A percentile compares a stretch with the other conserved stretches of the same genome.
phyloP scores from a whole-genome alignment of 306 rosid genomes.

The Castanea sativa region DNA sequence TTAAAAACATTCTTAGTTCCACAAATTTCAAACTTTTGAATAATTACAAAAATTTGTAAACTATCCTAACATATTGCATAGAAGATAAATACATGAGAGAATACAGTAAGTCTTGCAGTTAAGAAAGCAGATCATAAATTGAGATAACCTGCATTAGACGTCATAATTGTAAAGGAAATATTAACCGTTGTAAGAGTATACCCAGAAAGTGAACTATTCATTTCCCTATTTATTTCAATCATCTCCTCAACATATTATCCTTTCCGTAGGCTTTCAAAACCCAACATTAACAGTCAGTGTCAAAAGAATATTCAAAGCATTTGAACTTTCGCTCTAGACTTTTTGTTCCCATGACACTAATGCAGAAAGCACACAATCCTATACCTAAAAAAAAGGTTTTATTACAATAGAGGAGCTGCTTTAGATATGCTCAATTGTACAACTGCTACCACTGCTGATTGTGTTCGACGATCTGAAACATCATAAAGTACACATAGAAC shows the following conservation, averaged over 20 bases:
- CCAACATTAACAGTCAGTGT: conserved; percentile 10
- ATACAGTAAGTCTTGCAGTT: not conserved
- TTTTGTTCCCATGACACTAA: not conserved
- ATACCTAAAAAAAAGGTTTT: no score
- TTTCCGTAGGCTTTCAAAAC: conserved; percentile 9
- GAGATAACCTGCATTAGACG: not conserved
- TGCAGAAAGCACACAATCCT: not conserved
- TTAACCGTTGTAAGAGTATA: conserved; percentile 7
- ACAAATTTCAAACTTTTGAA: conserved; percentile 11
- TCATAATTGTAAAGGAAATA: conserved; percentile 7
- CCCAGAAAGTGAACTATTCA: conserved; percentile 11
- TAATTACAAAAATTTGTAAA: not conserved
- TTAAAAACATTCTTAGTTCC: conserved; percentile 17
- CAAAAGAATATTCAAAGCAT: not conserved
- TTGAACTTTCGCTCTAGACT: not conserved
- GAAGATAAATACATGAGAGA: not conserved
- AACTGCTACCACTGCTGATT: not conserved
- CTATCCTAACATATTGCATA: not conserved
- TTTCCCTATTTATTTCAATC: conserved; percentile 6
- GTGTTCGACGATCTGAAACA: not conserved
- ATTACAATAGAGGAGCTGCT: not conserved
- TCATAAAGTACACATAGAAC: not conserved
- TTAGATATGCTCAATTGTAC: not conserved
- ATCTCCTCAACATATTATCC: conserved; percentile 2
- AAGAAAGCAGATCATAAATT: conserved; percentile 8